These are phyloP conservation scores for Cetraspora pellucida DNA, from an alignment of 192 early-diverging fungal genomes.

Conservation along the genomic window DNA sequence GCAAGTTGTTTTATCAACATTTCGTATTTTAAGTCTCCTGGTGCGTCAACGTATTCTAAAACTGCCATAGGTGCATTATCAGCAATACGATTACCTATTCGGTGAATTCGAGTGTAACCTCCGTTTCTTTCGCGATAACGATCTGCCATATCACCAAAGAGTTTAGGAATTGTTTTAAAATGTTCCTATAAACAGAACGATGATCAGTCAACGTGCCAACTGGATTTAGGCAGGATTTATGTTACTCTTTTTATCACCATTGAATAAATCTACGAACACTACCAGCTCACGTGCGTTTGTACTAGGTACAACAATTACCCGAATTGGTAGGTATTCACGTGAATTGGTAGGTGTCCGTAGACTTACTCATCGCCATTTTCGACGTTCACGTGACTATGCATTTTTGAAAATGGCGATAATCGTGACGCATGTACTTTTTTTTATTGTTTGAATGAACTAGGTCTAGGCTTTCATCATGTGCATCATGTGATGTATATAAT, in stretches of 20 bases:
- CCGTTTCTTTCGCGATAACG: slow-evolving; percentile 77
- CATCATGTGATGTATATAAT: too few relatives aligned
- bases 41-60: slow-evolving; percentile 88
- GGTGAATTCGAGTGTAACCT: slow-evolving; percentile 89
- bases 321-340: too few relatives aligned
- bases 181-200: slow-evolving; percentile 58
- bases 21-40: slow-evolving; percentile 70
- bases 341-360: too few relatives aligned
- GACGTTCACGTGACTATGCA: neutral
- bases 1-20: slow-evolving; percentile 52
- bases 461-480: too few relatives aligned
- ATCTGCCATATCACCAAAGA: slow-evolving; percentile 80
- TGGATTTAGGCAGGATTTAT: too few relatives aligned
- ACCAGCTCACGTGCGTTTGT: too few relatives aligned
- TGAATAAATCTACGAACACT: too few relatives aligned
- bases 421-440: too few relatives aligned
- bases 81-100: slow-evolving; percentile 72
- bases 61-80: slow-evolving; percentile 89
- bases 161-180: slow-evolving; percentile 72
- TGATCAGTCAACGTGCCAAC: neutral
- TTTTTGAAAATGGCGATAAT: neutral
- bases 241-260: too few relatives aligned
- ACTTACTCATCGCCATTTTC: too few relatives aligned
- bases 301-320: too few relatives aligned
- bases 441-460: too few relatives aligned